phyloP scores from a whole-genome alignment of 805 yeast genomes.

The Tetrapisispora arboricola region DNA sequence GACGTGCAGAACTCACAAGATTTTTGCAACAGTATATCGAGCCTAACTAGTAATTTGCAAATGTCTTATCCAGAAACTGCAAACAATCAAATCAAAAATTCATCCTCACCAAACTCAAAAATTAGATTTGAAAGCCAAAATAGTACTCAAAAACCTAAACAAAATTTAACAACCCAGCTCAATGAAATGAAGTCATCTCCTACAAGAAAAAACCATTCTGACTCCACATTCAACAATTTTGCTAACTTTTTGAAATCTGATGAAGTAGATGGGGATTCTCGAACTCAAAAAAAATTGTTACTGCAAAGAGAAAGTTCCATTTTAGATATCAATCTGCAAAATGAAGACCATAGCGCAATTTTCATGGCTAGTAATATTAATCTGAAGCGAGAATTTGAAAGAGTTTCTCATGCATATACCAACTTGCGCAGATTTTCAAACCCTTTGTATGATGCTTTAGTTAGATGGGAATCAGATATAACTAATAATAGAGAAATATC shows the following conservation, averaged over 20 bases:
- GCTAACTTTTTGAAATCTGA: slow-evolving; percentile 33
- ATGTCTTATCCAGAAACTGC: slow-evolving; percentile 12
- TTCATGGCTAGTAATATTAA: slow-evolving; percentile 42
- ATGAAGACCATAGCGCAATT: slow-evolving; percentile 17
- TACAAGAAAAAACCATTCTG: not conserved
- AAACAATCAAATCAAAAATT: slow-evolving; percentile 1
- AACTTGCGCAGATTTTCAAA: slow-evolving; percentile 59
- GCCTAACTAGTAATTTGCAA: slow-evolving; percentile 24
- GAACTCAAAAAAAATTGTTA: slow-evolving; percentile 83
- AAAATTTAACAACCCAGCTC: not conserved
- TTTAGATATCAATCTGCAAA: slow-evolving; percentile 38
- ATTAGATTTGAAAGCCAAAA: not conserved
- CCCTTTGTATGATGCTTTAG: slow-evolving; percentile 57
- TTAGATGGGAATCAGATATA: slow-evolving; percentile 33
- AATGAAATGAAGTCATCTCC: not conserved
- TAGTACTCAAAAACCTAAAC: not conserved
- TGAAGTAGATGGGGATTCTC: slow-evolving; percentile 39
- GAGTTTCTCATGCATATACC: slow-evolving; percentile 62
- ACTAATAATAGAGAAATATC: not conserved
- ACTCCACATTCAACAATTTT: slow-evolving; percentile 27
- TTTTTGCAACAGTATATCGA: slow-evolving; percentile 25
- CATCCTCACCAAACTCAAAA: not conserved
- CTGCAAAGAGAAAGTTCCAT: slow-evolving; percentile 67
- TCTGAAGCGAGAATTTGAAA: slow-evolving; percentile 66
- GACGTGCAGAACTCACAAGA: not conserved